These are phyloP conservation scores for Inga oerstediana DNA, from an alignment of 306 rosid species.

Conservation along the genomic window DNA sequence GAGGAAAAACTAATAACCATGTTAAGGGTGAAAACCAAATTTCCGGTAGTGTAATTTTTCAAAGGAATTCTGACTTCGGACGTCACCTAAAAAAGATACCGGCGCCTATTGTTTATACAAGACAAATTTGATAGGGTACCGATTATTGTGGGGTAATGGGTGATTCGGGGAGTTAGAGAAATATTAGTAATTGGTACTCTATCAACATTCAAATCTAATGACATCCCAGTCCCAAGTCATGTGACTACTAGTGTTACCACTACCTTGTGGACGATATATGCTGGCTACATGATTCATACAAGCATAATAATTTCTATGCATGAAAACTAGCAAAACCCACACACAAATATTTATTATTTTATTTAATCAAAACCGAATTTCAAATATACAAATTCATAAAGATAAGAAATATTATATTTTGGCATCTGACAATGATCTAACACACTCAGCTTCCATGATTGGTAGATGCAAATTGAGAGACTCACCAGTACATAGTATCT, in stretches of 20 bases:
- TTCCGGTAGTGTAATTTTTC: not conserved
- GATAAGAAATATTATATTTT: not conserved
- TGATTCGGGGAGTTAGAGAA: too few relatives aligned
- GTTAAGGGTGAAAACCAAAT: not conserved
- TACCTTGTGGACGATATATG: not conserved
- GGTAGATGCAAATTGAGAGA: slow-evolving; percentile 1
- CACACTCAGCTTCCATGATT: not conserved
- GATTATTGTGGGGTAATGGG: too few relatives aligned
- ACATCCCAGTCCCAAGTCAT: not conserved
- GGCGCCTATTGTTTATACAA: not conserved
- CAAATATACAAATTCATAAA: not conserved
- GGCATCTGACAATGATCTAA: not conserved
- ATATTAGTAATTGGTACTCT: too few relatives aligned
- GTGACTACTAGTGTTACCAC: not conserved
- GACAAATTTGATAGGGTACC: not conserved
- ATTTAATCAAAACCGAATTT: not conserved
- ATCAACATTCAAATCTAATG: not conserved
- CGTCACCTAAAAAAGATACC: not conserved
- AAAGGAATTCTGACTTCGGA: not conserved
- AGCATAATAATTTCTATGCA: not conserved
- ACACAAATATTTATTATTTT: not conserved
- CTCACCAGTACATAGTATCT: slow-evolving; percentile 58
- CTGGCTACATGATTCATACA: not conserved
- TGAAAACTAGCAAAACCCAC: not conserved
- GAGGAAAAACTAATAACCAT: not conserved